These are phyloP conservation scores for Gigaspora rosea DNA, from an alignment of 192 early-diverging fungal genomes.

Conservation along the genomic window DNA sequence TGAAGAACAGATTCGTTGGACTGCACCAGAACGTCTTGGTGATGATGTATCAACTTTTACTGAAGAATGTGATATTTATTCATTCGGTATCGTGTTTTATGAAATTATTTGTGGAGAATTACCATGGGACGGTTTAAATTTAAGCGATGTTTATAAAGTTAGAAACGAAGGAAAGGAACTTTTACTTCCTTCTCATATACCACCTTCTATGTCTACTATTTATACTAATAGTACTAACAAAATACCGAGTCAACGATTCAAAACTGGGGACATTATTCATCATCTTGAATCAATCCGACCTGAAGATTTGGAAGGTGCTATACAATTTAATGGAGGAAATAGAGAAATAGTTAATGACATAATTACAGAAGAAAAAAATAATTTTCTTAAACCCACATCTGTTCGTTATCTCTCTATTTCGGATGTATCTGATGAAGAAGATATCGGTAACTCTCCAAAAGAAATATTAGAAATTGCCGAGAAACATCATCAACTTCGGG, in stretches of 20 bases:
- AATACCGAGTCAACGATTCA: constrained; percentile 10
- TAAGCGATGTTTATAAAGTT: constrained; percentile 5
- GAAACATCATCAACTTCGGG: not conserved
- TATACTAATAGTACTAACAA: constrained; percentile 2
- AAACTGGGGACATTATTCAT: constrained; percentile 15
- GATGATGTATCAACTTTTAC: constrained; percentile 29
- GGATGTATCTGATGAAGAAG: constrained; percentile 23
- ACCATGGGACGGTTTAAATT: constrained; percentile 19
- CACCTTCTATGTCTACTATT: constrained; percentile 20
- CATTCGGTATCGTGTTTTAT: constrained; percentile 33
- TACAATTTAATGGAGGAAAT: not conserved
- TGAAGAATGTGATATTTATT: constrained; percentile 28
- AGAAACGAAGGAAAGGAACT: constrained; percentile 26
- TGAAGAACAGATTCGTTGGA: constrained; percentile 36
- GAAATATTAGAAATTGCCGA: constrained; percentile 26
- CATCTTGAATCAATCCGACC: constrained; percentile 26
- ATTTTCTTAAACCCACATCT: not conserved
- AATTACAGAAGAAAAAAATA: not conserved
- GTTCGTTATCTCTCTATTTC: constrained; percentile 7
- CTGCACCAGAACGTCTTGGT: constrained; percentile 28
- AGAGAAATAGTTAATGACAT: not conserved
- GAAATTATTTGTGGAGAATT: constrained; percentile 28
- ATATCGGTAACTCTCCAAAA: not conserved
- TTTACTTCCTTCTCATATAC: not conserved
- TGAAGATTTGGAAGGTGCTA: constrained; percentile 12